Percentiles rank a stretch among this genome's conserved stretches.
Evolutionary conservation across 2,329 filamentous ascomycete genomes (phyloP).

Genomic region (Pyrenophora seminiperda): DNA sequence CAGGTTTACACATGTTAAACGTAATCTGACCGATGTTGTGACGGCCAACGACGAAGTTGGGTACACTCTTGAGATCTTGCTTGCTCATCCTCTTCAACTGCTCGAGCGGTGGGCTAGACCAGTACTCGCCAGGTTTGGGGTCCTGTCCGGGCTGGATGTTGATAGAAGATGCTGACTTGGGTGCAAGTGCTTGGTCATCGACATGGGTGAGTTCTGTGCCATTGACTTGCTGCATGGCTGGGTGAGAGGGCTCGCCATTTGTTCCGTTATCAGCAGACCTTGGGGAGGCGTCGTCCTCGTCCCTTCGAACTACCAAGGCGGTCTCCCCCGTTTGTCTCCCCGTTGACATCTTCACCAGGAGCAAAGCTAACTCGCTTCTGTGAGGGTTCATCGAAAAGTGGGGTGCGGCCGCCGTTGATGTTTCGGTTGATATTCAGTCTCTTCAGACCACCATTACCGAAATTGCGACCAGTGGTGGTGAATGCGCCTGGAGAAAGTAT

Average conservation of each 20-base stretch:
- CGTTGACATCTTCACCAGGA: constrained; percentile 55
- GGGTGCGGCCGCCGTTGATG: constrained; percentile 65
- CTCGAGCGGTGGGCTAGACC: constrained; percentile 77
- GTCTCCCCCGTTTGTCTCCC: constrained; percentile 48
- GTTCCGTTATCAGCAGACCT: constrained; percentile 54
- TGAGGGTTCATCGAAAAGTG: constrained; percentile 62
- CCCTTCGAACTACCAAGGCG: constrained; percentile 58
- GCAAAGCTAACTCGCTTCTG: constrained; percentile 90
- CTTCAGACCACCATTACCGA: constrained; percentile 68
- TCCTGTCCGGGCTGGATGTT: constrained; percentile 47
- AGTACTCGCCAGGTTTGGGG: constrained; percentile 76
- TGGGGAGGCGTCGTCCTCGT: constrained; percentile 58
- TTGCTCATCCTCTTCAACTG: constrained; percentile 81
- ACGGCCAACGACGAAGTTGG: constrained; percentile 80
- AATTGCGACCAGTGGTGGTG: constrained; percentile 61
- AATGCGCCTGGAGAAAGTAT: constrained; percentile 86
- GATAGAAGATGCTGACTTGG: constrained; percentile 40
- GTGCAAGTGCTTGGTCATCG: constrained; percentile 64
- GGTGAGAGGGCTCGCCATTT: constrained; percentile 49
- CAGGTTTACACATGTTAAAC: constrained; percentile 65
- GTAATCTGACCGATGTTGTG: constrained; percentile 78
- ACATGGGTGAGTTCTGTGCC: constrained; percentile 80
- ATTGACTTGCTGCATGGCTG: constrained; percentile 73
- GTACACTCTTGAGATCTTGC: constrained; percentile 74
- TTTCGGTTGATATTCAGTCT: constrained; percentile 91